Conservation (phyloP, 1,284 basidiomycete species). For the Mycena citricolor region DNA sequence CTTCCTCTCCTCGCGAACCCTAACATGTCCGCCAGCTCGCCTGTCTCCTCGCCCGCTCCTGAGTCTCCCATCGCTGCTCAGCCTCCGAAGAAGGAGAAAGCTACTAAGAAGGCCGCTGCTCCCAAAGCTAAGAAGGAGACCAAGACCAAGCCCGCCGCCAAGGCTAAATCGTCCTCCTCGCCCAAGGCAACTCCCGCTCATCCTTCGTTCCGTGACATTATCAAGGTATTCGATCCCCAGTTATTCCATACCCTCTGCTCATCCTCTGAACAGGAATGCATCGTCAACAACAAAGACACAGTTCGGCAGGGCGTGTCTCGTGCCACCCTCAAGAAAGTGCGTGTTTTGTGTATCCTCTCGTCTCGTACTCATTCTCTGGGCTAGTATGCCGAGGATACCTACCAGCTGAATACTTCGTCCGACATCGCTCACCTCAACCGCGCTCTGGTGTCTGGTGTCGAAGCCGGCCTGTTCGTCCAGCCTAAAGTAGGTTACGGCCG, state of each 20-base stretch:
- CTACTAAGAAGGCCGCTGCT: constrained; percentile 19
- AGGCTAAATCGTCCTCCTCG: constrained; percentile 33
- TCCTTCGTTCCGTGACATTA: constrained; percentile 64
- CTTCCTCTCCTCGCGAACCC: too few species aligned
- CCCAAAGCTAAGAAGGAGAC: constrained; percentile 30
- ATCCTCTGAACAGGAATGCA: constrained; percentile 57
- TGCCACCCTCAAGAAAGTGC: constrained; percentile 75
- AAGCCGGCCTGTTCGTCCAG: constrained; percentile 17
- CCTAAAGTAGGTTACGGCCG: constrained; percentile 9
- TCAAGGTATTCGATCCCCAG: constrained; percentile 49
- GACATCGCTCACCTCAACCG: constrained; percentile 21
- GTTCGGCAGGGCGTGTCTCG: constrained; percentile 74
- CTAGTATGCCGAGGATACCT: constrained; percentile 20
- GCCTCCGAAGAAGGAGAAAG: too few species aligned
- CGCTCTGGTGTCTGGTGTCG: constrained; percentile 15
- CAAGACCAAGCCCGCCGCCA: constrained; percentile 30
- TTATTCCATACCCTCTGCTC: constrained; percentile 13
- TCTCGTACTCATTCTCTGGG: background rate
- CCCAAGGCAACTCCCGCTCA: constrained; percentile 38
- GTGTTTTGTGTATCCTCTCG: constrained; percentile 2
- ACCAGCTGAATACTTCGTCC: constrained; percentile 13
- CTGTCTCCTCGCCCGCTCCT: too few species aligned
- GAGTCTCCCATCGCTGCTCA: too few species aligned
- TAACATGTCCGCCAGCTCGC: too few species aligned
- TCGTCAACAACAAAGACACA: constrained; percentile 64